phyloP scores from a whole-genome alignment of 179 eudicot species.

The Nepenthes alata region DNA sequence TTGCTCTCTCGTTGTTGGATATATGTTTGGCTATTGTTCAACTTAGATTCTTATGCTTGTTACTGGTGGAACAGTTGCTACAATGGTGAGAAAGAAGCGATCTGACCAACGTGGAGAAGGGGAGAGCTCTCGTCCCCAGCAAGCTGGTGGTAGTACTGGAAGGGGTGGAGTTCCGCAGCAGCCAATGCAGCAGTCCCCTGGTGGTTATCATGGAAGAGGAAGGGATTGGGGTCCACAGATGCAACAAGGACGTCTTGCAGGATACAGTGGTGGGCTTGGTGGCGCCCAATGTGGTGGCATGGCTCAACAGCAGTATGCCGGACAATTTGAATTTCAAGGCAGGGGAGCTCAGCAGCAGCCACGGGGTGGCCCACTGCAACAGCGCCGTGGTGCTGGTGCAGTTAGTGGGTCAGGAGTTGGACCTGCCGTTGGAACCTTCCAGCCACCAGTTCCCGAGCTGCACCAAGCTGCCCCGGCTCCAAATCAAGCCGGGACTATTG shows the following conservation, averaged over 20 bases:
- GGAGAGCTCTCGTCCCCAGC: constrained; percentile 57
- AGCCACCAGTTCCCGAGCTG: constrained; percentile 89
- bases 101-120: constrained; percentile 46
- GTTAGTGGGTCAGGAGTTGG: constrained; percentile 41
- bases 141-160: constrained; percentile 29
- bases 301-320: constrained; percentile 29
- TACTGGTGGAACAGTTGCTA: constrained; percentile 9
- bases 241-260: constrained; percentile 41
- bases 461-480: constrained; percentile 89
- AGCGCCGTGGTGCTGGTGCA: constrained; percentile 23
- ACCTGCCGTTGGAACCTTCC: constrained; percentile 44
- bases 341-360: constrained; percentile 44
- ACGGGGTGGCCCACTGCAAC: constrained; percentile 35
- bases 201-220: constrained; percentile 42
- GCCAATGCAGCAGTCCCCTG: constrained; percentile 17
- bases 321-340: constrained; percentile 28
- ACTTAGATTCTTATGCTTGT: no score
- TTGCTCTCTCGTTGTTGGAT: no score
- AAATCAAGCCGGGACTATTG: constrained; percentile 43
- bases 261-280: constrained; percentile 27
- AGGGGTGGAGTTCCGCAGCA: constrained; percentile 24
- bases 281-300: constrained; percentile 26
- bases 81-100: constrained; percentile 81
- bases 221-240: constrained; percentile 33
- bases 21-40: no score